Base-by-base conservation (phyloP, 176 grass and related monocot species). In the Calamus simplicifolius region DNA sequence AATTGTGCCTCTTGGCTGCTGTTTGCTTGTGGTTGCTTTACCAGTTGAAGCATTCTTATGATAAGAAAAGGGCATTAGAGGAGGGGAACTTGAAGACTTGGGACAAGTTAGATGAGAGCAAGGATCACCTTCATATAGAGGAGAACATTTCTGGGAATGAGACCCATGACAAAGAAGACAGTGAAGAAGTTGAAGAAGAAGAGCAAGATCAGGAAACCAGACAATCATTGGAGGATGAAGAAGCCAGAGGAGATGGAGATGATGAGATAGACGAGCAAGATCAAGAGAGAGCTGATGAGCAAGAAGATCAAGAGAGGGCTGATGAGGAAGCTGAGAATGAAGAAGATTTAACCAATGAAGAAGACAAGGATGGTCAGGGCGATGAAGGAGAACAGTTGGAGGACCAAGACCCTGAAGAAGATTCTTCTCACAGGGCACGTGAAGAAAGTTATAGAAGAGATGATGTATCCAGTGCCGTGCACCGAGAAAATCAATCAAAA, bases 211-310 rank as follows among this genome's bases (percentile, higher is more conserved):
- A 26, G 29, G 69, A 71, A 52, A 5, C 17, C 10, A 49, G 18
- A 28, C 25, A 49, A 53, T 16, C 26, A 6, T 29, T 71, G 19
- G 57, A 52, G 16, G 69, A 71, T 52, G 56, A 53, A 18, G 70
- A 63, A 43, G 19, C 18, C 10, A 30, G 26, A 52, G 69, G n/a
- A 8, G 50, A 18, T 5, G 48, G 13, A 30, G 69, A 71, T n/a
- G 69, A 71, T 29, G 69, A 50, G 49, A 52, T 61, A 2, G 57
- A 58, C 19, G 69, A 61, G 48, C 70, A 62, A 55, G 70, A 73
- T 25, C 50, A 18, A 25, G 70, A 73, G 19, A 49, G 27, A 71
- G 57, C 18, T 13, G 56, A 61, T 25, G 69, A 71, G 49, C 49
- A 62, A 30, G 70, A 73, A 18, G 68, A 58, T 12, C 38, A 50